A percentile compares a stretch with the other conserved stretches of the same genome.
Conservation (phyloP, 495 filamentous ascomycete genomes). For the Antarctomyces pellizariae region DNA sequence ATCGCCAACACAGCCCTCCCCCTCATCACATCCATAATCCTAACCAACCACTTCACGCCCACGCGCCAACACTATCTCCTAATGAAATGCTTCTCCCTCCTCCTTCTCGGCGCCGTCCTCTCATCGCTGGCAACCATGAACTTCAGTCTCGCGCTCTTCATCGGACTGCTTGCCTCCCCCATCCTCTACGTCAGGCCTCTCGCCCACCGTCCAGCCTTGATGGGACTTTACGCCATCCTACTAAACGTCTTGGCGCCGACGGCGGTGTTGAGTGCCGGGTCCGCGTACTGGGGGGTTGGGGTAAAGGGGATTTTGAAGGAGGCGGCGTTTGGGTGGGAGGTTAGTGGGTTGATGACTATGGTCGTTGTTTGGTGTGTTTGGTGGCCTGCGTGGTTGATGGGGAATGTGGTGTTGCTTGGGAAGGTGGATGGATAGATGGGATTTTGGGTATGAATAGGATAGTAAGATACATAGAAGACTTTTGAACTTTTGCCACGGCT, state of each 20-base stretch:
- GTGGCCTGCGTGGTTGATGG: conserved; percentile 90
- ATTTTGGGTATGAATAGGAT: too few relatives aligned
- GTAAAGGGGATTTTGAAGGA: conserved; percentile 38
- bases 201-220: conserved; percentile 9
- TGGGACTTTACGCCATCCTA: conserved; percentile 12
- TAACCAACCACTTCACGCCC: conserved; percentile 25
- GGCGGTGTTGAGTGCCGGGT: conserved; percentile 29
- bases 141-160: conserved; percentile 72
- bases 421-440: too few relatives aligned
- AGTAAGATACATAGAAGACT: too few relatives aligned
- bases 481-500: too few relatives aligned
- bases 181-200: conserved; percentile 44
- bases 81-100: conserved; percentile 75
- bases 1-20: conserved; percentile 35
- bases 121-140: conserved; percentile 88
- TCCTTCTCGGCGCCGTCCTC: conserved; percentile 76
- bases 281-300: conserved; percentile 23
- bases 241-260: conserved; percentile 42
- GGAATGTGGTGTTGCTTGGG: conserved; percentile 19
- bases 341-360: conserved; percentile 75
- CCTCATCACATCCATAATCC: conserved; percentile 24
- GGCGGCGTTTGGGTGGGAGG: conserved; percentile 76
- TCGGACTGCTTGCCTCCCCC: conserved; percentile 57
- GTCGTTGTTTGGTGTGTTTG: conserved; percentile 92
- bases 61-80: conserved; percentile 47